Evolutionary conservation across 2,329 filamentous ascomycete genomes (phyloP).

Genomic region (Bipolaris cookei): DNA sequence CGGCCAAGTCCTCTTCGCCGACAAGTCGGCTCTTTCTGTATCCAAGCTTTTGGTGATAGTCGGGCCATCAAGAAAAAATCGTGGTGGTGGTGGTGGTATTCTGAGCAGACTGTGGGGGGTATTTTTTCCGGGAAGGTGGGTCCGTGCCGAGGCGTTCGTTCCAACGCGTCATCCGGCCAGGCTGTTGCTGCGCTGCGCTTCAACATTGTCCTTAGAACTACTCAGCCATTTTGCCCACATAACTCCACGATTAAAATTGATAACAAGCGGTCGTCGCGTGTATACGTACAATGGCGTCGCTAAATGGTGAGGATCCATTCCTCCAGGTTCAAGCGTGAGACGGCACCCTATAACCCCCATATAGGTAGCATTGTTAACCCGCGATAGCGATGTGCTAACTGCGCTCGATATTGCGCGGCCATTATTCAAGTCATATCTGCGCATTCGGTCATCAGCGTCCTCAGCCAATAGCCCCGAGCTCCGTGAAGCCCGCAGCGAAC

Average conservation of each 20-base stretch:
- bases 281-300: conserved; percentile 46
- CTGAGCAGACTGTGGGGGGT: conserved; percentile 19
- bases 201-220: conserved; percentile 10
- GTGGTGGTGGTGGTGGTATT: conserved; percentile 17
- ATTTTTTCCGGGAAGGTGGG: conserved; percentile 29
- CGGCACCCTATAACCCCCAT: conserved; percentile 4
- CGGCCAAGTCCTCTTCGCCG: conserved; percentile 20
- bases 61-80: conserved; percentile 12
- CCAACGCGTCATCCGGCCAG: conserved; percentile 16
- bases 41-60: not conserved
- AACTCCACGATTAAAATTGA: not conserved
- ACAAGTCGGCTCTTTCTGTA: not conserved
- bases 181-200: conserved; percentile 13
- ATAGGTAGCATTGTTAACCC: conserved; percentile 29
- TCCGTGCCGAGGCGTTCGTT: conserved; percentile 19
- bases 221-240: not conserved
- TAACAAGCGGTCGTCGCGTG: conserved; percentile 12
- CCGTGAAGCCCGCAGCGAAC: conserved; percentile 70
- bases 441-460: conserved; percentile 85
- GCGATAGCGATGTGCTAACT: conserved; percentile 79
- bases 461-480: conserved; percentile 69
- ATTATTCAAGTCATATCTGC: conserved; percentile 91
- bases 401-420: conserved; percentile 82
- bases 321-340: conserved; percentile 57
- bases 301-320: conserved; percentile 56